Conservation (phyloP, 2,329 filamentous ascomycete genomes). For the Cylindrodendrum hubeiense region DNA sequence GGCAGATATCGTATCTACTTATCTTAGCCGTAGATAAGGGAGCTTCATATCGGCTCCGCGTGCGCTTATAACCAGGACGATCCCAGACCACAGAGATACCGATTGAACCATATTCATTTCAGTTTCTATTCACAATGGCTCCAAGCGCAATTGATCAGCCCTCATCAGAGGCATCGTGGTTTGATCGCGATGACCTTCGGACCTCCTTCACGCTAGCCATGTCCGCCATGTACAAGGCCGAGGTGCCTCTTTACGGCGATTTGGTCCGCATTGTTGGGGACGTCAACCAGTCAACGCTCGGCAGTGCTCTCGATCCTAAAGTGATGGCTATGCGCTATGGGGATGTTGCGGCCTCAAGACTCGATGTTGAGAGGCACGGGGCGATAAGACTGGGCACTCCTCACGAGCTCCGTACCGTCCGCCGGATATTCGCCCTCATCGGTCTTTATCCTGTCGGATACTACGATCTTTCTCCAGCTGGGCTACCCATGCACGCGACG, state of each 20-base stretch:
- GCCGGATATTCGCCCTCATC: constrained; percentile 59
- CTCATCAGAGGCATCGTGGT: constrained; percentile 8
- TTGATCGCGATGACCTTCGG: constrained; percentile 37
- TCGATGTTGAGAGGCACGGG: constrained; percentile 53
- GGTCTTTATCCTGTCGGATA: constrained; percentile 63
- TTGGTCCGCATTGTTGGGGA: constrained; percentile 34
- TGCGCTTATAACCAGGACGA: not conserved
- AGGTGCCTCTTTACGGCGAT: constrained; percentile 39
- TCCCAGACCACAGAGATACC: not conserved
- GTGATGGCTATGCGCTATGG: constrained; percentile 33
- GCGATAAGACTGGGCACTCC: constrained; percentile 61
- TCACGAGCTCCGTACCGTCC: constrained; percentile 56
- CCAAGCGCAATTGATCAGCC: constrained; percentile 11
- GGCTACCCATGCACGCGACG: constrained; percentile 63
- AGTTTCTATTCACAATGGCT: constrained; percentile 18
- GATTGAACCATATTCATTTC: not conserved
- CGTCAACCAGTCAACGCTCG: constrained; percentile 29
- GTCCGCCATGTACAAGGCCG: constrained; percentile 41
- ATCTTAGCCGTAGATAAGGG: constrained; percentile 23
- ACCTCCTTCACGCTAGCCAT: constrained; percentile 34
- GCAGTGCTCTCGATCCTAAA: constrained; percentile 29
- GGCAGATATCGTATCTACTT: constrained; percentile 27
- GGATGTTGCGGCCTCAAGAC: constrained; percentile 26
- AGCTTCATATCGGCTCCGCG: not conserved
- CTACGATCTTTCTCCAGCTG: constrained; percentile 60